phyloP scores from a whole-genome alignment of 2,329 filamentous ascomycete genomes.

The Grosmannia serpens region DNA sequence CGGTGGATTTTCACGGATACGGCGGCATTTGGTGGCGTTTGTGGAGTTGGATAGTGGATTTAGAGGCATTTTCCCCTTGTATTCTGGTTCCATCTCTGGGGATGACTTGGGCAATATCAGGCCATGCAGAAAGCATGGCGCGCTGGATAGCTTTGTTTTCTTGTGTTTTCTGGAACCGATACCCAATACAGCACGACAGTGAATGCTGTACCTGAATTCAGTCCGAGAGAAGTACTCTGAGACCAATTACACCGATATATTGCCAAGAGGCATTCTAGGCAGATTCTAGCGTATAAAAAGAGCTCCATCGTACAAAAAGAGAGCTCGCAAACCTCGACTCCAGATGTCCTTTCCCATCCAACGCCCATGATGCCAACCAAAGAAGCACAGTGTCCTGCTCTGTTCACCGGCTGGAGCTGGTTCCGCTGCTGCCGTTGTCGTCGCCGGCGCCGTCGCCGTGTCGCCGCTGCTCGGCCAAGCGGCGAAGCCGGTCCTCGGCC shows the following conservation, averaged over 20 bases:
- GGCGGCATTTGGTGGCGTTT: not conserved
- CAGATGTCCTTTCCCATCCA: too few relatives aligned
- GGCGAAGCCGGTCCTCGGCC: slow-evolving; percentile 55
- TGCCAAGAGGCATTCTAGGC: too few relatives aligned
- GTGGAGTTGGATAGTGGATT: not conserved
- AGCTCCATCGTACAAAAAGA: too few relatives aligned
- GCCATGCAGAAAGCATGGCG: not conserved
- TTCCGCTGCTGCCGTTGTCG: not conserved
- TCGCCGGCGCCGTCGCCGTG: slow-evolving; percentile 8
- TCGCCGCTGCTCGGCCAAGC: slow-evolving; percentile 19
- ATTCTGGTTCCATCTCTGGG: not conserved
- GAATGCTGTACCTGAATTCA: too few relatives aligned
- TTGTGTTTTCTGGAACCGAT: not conserved
- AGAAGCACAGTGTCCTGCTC: not conserved
- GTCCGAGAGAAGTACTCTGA: too few relatives aligned
- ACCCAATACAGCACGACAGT: not conserved
- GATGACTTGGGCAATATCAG: not conserved
- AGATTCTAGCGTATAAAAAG: not conserved
- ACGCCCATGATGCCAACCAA: not conserved
- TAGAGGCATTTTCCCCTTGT: not conserved
- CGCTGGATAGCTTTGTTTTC: not conserved
- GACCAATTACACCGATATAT: too few relatives aligned
- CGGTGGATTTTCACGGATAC: not conserved
- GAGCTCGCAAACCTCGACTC: too few relatives aligned
- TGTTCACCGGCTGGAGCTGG: not conserved